Evolutionary conservation across 768 basidiomycete species (phyloP), one percentile per base, ranked within the genome.

Genomic region (Boletus patriciae): DNA sequence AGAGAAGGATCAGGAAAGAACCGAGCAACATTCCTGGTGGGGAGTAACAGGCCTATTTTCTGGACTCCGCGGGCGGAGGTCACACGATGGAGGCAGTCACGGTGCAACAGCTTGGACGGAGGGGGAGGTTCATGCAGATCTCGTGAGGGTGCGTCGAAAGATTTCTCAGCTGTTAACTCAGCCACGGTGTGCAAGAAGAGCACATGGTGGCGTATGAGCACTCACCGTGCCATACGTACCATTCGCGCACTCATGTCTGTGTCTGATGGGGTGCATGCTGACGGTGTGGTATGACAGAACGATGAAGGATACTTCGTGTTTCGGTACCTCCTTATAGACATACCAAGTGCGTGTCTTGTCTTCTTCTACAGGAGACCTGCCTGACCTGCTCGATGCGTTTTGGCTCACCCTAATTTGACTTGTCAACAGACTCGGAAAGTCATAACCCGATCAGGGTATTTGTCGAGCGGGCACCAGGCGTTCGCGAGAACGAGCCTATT

Each of bases 41-140:
- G 80, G 77, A 37, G 73, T 89, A 60, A 77, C 84, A 11, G 84
- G 87, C 1, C 75, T 93, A 59, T 92, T 92, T 70, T 81, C 85
- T 23, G 83, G 86, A 1, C 67, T 93, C 55, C 75, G 73, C 52
- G 79, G 79, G 60, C 63, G 74, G 77, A 42, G 63, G 71, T 33
- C 72, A 68, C 48, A 69, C 63, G 44, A 58, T 59, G 38, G 59
- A 52, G 53, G 76, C 74, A 50, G 54, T 15, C 58, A 67, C 19
- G 74, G 75, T 34, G 73, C 74, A 21, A 80, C 74, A 55, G 64
- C 73, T 18, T 89, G 80, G 73, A 84, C 79, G 18, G 89, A 92
- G 58, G 90, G 91, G 9, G 89, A 92, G 63, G 88, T 89, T 10
- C 91, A 92, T 70, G 91, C 84, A 10, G 85, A 88, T 71, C 78